Evolutionary conservation across 305 asterid genomes (phyloP).

Genomic region (Fraxinus nigra): DNA sequence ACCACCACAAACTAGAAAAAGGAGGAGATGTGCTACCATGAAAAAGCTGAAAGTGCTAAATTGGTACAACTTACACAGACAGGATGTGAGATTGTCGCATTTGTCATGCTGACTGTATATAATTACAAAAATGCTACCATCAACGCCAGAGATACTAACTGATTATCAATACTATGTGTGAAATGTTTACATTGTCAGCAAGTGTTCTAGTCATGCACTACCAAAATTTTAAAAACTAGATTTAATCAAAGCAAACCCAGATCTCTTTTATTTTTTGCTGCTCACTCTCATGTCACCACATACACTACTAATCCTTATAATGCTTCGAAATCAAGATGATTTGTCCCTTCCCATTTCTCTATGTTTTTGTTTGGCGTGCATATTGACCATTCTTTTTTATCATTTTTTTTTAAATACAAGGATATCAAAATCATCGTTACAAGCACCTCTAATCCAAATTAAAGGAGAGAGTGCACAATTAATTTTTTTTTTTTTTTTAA

Average conservation of each 20-base stretch:
- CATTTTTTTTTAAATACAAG: not conserved
- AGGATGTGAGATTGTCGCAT: not conserved
- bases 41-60: not conserved
- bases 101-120: not conserved
- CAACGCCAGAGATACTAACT: not conserved
- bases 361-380: not conserved
- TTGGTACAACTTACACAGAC: not conserved
- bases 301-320: not conserved
- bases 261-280: not conserved
- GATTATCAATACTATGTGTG: not conserved
- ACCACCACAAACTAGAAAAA: slow-evolving; percentile 15
- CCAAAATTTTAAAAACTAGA: not conserved
- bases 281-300: not conserved
- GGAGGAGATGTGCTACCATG: not conserved
- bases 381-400: not conserved
- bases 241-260: not conserved
- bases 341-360: not conserved
- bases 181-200: not conserved
- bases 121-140: not conserved
- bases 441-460: not conserved
- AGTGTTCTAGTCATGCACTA: not conserved
- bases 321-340: not conserved
- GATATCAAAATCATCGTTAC: not conserved
- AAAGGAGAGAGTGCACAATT: not conserved
- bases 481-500: no score